Base-by-base conservation (phyloP, 2,329 filamentous ascomycete genomes). In the Epichloe gansuensis region DNA sequence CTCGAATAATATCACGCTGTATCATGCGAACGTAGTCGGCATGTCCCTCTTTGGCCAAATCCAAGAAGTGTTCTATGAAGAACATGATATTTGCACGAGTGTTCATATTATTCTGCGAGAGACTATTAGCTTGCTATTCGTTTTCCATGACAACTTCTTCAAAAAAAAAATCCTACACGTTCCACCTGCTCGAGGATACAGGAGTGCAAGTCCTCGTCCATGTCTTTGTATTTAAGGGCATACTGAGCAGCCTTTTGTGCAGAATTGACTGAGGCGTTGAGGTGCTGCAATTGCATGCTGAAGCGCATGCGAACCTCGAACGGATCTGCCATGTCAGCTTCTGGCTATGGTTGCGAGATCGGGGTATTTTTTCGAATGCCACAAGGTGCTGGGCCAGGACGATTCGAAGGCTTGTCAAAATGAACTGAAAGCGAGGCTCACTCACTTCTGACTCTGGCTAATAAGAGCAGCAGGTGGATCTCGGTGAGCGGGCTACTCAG, bases 231-330 rank as follows among this genome's bases (percentile, higher is more conserved):
- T 69, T 90, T 95, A 57, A 98, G 77, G 13, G 93, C 93, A 82
- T 94, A 98, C 66, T 91, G 85, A 31, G 93, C 91, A 3, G 91
- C 88, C 72, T 96, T 96, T 63, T 91, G 87, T 2, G 90, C 86
- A 13, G 90, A 91, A 13, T 85, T 86, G 53, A 93, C 85, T 5
- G 88, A 91, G 12, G 93, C 93, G 67, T 91, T 95, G 56, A 98
- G 82, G 66, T 93, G 88, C 60, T 94, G 85, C 25, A 98, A 81
- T 67, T 93, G 87, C 50, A 80, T 80, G 51, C 89, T 96, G 75
- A 98, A 98, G 70, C 90, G 90, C 81, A 98, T 91, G 65, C 93
- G 91, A 61, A 97, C 91, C 75, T 97, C 93, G 69, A 98, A 98
- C 5, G 94, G 93, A 71, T 98, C 91, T 48, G 77, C 72, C 77